Percentiles rank a stretch among this genome's conserved stretches.
phyloP scores from a whole-genome alignment of 2,329 filamentous ascomycete species.

The Alternaria sp. region DNA sequence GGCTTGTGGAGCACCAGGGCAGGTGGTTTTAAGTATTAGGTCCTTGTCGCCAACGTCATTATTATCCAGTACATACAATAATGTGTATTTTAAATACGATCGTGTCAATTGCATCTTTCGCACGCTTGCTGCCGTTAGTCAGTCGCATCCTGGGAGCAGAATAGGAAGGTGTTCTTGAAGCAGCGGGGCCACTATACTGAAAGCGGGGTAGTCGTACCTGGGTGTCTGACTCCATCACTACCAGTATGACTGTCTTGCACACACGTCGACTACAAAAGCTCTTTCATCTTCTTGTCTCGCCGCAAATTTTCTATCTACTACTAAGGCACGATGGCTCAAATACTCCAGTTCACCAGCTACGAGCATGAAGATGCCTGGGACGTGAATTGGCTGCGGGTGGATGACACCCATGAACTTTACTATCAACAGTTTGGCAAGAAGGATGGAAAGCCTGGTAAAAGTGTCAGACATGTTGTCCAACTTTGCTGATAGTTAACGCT shows the following conservation, averaged over 20 bases:
- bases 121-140: not conserved
- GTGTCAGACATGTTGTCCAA: not conserved
- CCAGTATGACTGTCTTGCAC: not conserved
- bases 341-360: constrained; percentile 30
- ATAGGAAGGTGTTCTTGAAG: constrained; percentile 13
- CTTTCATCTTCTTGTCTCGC: not conserved
- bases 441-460: constrained; percentile 48
- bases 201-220: constrained; percentile 14
- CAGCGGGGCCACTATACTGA: constrained; percentile 8
- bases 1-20: constrained; percentile 28
- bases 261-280: not conserved
- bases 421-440: constrained; percentile 50
- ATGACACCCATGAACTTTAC: constrained; percentile 45
- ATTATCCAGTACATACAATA: not conserved
- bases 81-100: not conserved
- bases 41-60: not conserved
- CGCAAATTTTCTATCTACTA: not conserved
- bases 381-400: constrained; percentile 38
- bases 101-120: not conserved
- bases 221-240: constrained; percentile 5
- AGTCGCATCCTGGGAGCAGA: not conserved
- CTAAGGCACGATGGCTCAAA: constrained; percentile 14
- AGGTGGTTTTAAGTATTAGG: constrained; percentile 31
- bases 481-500: not conserved
- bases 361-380: constrained; percentile 46